Percentiles rank a stretch among this genome's conserved stretches.
Conservation (phyloP, 108 stramenopile species). For the Skeletonema tropicum region DNA sequence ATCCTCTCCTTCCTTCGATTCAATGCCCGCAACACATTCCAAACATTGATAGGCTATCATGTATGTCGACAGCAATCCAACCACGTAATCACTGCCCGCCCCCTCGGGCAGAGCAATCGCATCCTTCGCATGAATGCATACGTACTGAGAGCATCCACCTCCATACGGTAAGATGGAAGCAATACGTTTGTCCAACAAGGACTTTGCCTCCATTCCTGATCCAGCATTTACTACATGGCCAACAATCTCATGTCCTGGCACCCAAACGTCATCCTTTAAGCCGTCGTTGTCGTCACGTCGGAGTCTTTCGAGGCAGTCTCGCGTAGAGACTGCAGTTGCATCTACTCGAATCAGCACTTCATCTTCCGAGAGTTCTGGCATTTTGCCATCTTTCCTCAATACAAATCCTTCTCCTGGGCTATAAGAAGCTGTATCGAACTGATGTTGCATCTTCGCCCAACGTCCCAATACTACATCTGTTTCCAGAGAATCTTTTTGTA, state of each 20-base stretch:
- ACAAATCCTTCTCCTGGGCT: neutral
- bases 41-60: constrained; percentile 73
- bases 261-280: neutral
- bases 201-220: neutral
- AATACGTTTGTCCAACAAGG: constrained; percentile 41
- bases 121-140: constrained; percentile 36
- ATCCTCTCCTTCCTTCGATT: too few relatives aligned
- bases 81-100: constrained; percentile 43
- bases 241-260: constrained; percentile 9
- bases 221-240: neutral
- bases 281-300: neutral
- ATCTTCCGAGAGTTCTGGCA: neutral
- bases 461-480: too few relatives aligned
- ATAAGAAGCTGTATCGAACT: neutral
- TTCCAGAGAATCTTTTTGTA: too few relatives aligned
- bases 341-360: constrained; percentile 1
- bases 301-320: neutral
- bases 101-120: constrained; percentile 59
- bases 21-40: neutral
- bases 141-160: constrained; percentile 66
- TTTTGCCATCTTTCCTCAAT: neutral
- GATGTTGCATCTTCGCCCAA: constrained; percentile 49
- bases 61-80: constrained; percentile 71
- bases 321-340: neutral
- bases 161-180: constrained; percentile 63